Evolutionary conservation across 2,329 filamentous ascomycete genomes (phyloP).

Genomic region (Hymenoscyphus scutula): DNA sequence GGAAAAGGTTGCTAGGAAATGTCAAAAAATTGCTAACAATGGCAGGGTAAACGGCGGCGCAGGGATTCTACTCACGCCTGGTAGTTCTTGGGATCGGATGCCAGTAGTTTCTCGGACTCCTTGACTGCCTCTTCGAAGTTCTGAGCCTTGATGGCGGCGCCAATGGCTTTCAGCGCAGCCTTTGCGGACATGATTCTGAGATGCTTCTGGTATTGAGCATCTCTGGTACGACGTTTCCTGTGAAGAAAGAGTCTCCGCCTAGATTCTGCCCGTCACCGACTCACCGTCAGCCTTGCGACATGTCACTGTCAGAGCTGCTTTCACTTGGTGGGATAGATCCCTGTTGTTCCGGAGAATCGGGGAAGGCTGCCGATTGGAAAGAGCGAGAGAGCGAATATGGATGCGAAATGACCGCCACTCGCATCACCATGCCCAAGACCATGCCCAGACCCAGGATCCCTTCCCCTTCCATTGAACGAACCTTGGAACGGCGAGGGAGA

Average conservation of each 20-base stretch:
- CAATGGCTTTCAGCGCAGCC: conserved; percentile 76
- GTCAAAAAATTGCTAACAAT: conserved; percentile 9
- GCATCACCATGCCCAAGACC: background rate
- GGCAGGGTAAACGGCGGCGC: background rate
- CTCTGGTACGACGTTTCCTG: too few species aligned
- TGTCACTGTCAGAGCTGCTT: background rate
- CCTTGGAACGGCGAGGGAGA: background rate
- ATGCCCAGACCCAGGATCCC: background rate
- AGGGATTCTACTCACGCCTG: conserved; percentile 60
- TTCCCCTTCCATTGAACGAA: too few species aligned
- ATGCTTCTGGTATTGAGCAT: conserved; percentile 18
- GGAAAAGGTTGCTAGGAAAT: conserved; percentile 67
- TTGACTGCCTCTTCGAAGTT: conserved; percentile 74
- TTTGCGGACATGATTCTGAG: conserved; percentile 48
- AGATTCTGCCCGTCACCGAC: too few species aligned
- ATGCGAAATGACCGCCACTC: conserved; percentile 1
- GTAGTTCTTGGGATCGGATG: conserved; percentile 74
- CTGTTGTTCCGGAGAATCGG: background rate
- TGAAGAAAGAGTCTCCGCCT: too few species aligned
- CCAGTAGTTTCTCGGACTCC: conserved; percentile 67
- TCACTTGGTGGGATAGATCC: background rate
- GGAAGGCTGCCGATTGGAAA: conserved; percentile 3
- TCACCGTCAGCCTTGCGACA: background rate
- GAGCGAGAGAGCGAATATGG: too few species aligned
- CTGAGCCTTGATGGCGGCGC: conserved; percentile 71